phyloP scores from a whole-genome alignment of 2,329 filamentous ascomycete species.

The Verticillium longisporum region DNA sequence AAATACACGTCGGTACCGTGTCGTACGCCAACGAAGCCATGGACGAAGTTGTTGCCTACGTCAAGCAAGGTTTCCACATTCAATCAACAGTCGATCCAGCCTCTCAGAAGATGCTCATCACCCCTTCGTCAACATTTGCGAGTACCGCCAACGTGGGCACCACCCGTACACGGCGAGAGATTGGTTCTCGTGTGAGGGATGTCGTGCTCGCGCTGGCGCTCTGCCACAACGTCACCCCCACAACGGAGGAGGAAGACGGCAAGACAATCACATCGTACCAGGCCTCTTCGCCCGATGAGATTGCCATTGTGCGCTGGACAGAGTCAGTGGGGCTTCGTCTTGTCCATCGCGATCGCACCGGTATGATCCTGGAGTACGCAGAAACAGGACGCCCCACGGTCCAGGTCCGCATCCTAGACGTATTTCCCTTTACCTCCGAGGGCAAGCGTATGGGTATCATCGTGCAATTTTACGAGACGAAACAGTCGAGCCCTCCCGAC shows the following conservation, averaged over 20 bases:
- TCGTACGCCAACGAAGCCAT: constrained; percentile 98
- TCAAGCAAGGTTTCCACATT: constrained; percentile 72
- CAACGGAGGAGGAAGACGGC: constrained; percentile 75
- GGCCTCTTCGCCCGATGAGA: constrained; percentile 95
- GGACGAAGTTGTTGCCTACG: constrained; percentile 87
- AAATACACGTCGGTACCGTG: constrained; percentile 95
- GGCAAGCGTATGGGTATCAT: constrained; percentile 98
- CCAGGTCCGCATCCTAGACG: constrained; percentile 79
- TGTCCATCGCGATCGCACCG: constrained; percentile 77
- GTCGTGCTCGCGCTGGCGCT: constrained; percentile 86
- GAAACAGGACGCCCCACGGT: constrained; percentile 70
- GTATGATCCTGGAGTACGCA: constrained; percentile 74
- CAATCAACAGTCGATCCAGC: constrained; percentile 36
- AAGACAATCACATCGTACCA: constrained; percentile 78
- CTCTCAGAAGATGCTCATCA: constrained; percentile 53
- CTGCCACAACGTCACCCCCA: constrained; percentile 96
- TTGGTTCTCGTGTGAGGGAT: constrained; percentile 86
- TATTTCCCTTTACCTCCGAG: constrained; percentile 97
- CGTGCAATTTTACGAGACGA: constrained; percentile 69
- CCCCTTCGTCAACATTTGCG: constrained; percentile 65
- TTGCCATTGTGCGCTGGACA: constrained; percentile 94
- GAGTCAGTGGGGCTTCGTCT: constrained; percentile 85
- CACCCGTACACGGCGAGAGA: constrained; percentile 84
- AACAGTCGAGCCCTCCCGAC: constrained; percentile 37
- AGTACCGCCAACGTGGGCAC: constrained; percentile 54